Percentiles rank a stretch among this genome's conserved stretches.
Evolutionary conservation across 208 protist genomes (phyloP).

Genomic region (Leishmania arabica): DNA sequence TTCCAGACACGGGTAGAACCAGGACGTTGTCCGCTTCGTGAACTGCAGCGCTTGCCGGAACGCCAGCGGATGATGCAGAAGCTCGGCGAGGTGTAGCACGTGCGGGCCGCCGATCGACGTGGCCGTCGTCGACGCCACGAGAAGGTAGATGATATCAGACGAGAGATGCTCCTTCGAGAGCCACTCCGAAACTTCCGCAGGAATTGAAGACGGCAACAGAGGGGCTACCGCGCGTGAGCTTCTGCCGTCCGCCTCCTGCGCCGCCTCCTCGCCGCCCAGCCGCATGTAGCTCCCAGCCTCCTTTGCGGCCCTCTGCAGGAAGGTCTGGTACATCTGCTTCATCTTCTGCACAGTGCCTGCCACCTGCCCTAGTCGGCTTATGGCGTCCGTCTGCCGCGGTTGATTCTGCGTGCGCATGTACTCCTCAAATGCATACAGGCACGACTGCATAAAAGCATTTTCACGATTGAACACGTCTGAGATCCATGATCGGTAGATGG

Average conservation of each 20-base stretch:
- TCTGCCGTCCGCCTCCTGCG: background rate
- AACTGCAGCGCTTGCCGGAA: slow-evolving; percentile 38
- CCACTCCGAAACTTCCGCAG: background rate
- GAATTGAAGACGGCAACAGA: background rate
- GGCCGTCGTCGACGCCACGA: slow-evolving; percentile 22
- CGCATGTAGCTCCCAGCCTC: slow-evolving; percentile 25
- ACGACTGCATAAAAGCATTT: slow-evolving; percentile 51
- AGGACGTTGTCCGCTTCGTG: slow-evolving; percentile 41
- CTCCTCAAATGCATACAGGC: slow-evolving; percentile 59
- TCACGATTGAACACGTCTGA: slow-evolving; percentile 57
- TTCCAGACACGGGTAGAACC: slow-evolving; percentile 81
- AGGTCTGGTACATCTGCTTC: slow-evolving; percentile 44
- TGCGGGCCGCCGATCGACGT: slow-evolving; percentile 13
- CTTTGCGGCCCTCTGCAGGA: slow-evolving; percentile 61
- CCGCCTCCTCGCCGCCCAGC: background rate
- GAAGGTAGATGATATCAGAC: slow-evolving; percentile 28
- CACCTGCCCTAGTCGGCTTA: slow-evolving; percentile 46
- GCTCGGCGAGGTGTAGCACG: slow-evolving; percentile 34
- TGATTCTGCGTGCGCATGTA: slow-evolving; percentile 49
- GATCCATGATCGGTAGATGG: slow-evolving; percentile 49
- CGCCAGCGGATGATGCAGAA: slow-evolving; percentile 53
- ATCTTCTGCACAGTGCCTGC: slow-evolving; percentile 47
- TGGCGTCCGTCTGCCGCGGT: slow-evolving; percentile 38
- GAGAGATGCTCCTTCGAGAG: slow-evolving; percentile 20
- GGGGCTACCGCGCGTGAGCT: background rate